Evolutionary conservation across 306 rosid species (phyloP), one percentile per base, ranked within the genome.

Genomic region (Styphnolobium japonicum): DNA sequence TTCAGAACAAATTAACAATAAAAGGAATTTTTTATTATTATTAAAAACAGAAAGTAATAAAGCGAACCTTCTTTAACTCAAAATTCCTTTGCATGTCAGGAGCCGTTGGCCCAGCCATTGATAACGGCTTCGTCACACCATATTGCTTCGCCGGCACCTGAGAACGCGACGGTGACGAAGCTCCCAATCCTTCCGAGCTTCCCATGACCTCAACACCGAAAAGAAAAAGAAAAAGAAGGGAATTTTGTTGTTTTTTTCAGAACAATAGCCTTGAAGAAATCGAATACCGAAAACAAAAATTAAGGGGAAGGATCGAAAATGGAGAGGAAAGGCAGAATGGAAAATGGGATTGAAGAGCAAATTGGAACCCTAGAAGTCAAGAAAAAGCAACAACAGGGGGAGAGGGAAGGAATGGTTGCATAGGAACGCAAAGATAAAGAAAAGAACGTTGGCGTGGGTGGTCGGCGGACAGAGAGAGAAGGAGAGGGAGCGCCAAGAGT

Each of bases 121-220:
- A 89, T 67, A 91, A 83, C 2, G 98, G 88, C 72, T 88, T 85
- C 0, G 98, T 91, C 48, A 91, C 94, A 5, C 94, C 98, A 6
- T 65, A 76, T 65, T 86, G 88, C 73, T 84, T 90, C 14, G 68
- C 27, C 43, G 61, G 74, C 40, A 33, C 67, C 42, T 75, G 81
- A 18, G 76, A 58, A 27, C 84, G 77, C 51, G 79, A 80, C 69
- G 73, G 22, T 56, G 77, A 60, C 49, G 89, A 39, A 36, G 60
- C 27, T 23, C 73, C 81, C 86, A 82, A 29, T 62, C 86, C 81
- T 77, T 90, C 94, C 4, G 89, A 71, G 27, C 85, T 81, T 71
- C 84, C 93, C 98, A 88, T 83, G 48, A 83, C 85, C 87, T 25
- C 85, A 79, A 53, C 67, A 56, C 58, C 58, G 4, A 45, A 56